A percentile compares a stretch with the other conserved stretches of the same genome.
Conservation (phyloP, 176 grass and related monocot genomes). For the Elymus sibiricus region DNA sequence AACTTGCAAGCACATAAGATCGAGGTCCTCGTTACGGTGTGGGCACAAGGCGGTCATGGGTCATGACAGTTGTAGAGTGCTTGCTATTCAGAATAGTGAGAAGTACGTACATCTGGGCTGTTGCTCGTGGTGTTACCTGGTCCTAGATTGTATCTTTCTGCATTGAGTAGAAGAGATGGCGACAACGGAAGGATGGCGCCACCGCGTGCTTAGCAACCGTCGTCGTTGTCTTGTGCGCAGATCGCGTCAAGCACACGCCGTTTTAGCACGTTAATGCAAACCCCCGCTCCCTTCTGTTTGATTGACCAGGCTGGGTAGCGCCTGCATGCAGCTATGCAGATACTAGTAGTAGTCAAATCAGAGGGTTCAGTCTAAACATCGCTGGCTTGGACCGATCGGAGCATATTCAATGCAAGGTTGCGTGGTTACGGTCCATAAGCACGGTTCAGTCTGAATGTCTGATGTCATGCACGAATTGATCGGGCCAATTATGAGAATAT, state of each 20-base stretch:
- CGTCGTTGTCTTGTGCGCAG: background rate
- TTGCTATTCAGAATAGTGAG: background rate
- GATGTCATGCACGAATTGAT: background rate
- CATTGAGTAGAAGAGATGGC: background rate
- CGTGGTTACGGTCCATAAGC: background rate
- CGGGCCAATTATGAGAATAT: background rate
- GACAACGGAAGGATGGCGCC: background rate
- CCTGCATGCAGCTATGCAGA: background rate
- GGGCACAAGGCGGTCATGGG: background rate
- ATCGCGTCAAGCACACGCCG: background rate
- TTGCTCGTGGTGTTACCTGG: background rate
- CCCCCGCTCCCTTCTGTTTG: background rate
- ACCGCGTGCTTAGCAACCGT: background rate
- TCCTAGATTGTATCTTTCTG: slow-evolving; percentile 4
- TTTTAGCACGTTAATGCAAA: background rate
- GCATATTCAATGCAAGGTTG: background rate
- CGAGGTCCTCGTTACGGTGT: background rate
- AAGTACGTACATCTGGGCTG: background rate
- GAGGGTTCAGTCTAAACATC: background rate
- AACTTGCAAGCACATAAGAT: background rate
- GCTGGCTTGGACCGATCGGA: background rate
- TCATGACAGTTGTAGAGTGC: background rate
- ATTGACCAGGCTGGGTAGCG: background rate
- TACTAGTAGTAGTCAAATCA: background rate
- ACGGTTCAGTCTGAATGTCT: background rate